Evolutionary conservation across 495 filamentous ascomycete species (phyloP).

Genomic region (Parathielavia appendiculata): DNA sequence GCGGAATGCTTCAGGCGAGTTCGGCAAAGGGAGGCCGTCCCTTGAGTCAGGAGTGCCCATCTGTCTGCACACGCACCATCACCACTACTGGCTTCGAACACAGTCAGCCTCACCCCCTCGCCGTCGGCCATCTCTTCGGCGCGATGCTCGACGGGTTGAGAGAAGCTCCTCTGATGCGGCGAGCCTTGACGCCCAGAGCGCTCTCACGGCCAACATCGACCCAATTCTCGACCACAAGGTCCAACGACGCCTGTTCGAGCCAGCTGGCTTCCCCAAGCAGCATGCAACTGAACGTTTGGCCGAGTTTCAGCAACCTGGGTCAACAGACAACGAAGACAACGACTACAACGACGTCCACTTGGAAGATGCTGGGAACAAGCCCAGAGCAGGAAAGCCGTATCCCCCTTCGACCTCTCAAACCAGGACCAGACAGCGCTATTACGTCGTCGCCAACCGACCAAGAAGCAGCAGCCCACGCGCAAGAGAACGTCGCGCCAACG

Average conservation of each 20-base stretch:
- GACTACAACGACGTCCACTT: not conserved
- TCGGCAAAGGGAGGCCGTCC: conserved; percentile 6
- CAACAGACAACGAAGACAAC: conserved; percentile 2
- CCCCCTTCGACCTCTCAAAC: conserved; percentile 9
- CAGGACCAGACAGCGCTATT: conserved; percentile 28
- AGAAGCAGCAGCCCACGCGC: conserved; percentile 3
- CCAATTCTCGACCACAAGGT: conserved; percentile 11
- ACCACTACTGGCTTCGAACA: conserved; percentile 50
- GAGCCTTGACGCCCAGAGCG: not conserved
- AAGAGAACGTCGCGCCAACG: not conserved
- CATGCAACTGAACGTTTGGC: conserved; percentile 34
- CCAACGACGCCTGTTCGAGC: conserved; percentile 22
- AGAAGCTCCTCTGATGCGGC: conserved; percentile 8
- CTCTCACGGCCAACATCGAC: conserved; percentile 17
- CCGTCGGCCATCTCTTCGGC: conserved; percentile 18
- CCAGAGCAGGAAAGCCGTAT: not conserved
- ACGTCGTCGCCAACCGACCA: conserved; percentile 18
- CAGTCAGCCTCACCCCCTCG: conserved; percentile 15
- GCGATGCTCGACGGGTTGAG: conserved; percentile 15
- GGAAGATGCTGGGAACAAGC: not conserved
- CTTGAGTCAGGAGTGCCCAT: conserved; percentile 20
- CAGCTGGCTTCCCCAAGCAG: conserved; percentile 32
- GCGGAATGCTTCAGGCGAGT: conserved; percentile 11
- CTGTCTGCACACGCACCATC: conserved; percentile 52
- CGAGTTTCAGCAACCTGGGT: conserved; percentile 29